Evolutionary conservation across 2,329 filamentous ascomycete species (phyloP).

Genomic region (Fusarium proliferatum): DNA sequence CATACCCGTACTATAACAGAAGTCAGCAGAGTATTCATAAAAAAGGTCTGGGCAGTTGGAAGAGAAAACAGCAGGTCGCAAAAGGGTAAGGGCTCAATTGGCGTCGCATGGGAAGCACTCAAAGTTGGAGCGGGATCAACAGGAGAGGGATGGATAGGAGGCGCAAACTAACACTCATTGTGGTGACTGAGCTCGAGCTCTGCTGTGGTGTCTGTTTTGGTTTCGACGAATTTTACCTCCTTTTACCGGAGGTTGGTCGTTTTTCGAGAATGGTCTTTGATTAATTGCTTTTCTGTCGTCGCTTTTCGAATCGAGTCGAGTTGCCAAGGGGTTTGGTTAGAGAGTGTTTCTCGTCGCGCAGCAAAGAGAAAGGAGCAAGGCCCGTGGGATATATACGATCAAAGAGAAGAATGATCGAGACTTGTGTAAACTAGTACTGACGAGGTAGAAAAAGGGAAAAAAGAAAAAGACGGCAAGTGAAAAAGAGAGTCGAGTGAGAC

Average conservation of each 20-base stretch:
- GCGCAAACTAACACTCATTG: constrained; percentile 48
- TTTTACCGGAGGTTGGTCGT: not conserved
- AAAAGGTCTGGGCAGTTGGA: not conserved
- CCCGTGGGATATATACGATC: constrained; percentile 7
- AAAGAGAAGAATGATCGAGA: constrained; percentile 14
- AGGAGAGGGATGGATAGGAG: constrained; percentile 28
- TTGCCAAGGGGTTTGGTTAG: constrained; percentile 4
- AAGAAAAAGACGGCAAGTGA: constrained; percentile 20
- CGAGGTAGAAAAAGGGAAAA: constrained; percentile 13
- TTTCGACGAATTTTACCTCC: not conserved
- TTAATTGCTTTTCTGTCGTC: constrained; percentile 3
- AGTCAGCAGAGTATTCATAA: not conserved
- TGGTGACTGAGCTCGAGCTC: constrained; percentile 36
- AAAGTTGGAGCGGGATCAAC: constrained; percentile 12
- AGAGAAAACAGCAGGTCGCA: not conserved
- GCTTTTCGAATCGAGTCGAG: constrained; percentile 18
- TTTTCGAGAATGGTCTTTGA: constrained; percentile 12
- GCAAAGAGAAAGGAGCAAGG: constrained; percentile 40
- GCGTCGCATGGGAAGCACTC: not conserved
- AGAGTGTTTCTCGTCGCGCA: constrained; percentile 43
- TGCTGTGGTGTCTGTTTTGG: constrained; percentile 6
- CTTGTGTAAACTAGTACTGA: not conserved
- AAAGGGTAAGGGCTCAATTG: constrained; percentile 1
- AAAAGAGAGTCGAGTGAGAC: constrained; percentile 1
- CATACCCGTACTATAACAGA: constrained; percentile 65